phyloP scores from a whole-genome alignment of 768 basidiomycete species.

The Suillus paluster region DNA sequence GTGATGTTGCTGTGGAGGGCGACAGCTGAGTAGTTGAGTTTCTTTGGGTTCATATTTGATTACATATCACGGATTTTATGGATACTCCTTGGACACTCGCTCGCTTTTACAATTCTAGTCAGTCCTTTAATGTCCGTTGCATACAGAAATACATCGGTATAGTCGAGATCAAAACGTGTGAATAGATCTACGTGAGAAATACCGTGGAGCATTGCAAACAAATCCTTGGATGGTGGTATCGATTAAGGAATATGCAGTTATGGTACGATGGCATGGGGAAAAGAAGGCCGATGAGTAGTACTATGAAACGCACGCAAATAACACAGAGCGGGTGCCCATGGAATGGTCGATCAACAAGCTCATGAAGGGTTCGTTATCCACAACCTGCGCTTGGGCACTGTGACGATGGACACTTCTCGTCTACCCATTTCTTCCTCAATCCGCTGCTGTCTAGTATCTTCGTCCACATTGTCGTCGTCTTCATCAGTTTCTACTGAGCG shows the following conservation, averaged over 20 bases:
- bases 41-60: constrained; percentile 19
- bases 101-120: constrained; percentile 26
- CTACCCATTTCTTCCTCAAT: constrained; percentile 85
- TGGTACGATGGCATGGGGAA: constrained; percentile 24
- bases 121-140: constrained; percentile 40
- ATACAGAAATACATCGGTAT: constrained; percentile 41
- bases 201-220: constrained; percentile 39
- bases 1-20: constrained; percentile 77
- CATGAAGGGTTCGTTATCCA: constrained; percentile 72
- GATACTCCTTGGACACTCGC: constrained; percentile 9
- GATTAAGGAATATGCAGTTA: constrained; percentile 27
- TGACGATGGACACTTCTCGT: constrained; percentile 83
- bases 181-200: constrained; percentile 42
- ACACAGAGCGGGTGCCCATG: constrained; percentile 5
- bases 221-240: constrained; percentile 33
- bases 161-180: constrained; percentile 35
- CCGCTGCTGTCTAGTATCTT: constrained; percentile 69
- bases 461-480: constrained; percentile 74
- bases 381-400: constrained; percentile 73
- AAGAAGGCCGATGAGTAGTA: not conserved
- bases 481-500: constrained; percentile 60
- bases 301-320: constrained; percentile 6
- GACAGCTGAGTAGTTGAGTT: constrained; percentile 33
- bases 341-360: constrained; percentile 14
- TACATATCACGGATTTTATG: constrained; percentile 12